Percentiles rank a stretch among this genome's conserved stretches.
These are phyloP conservation scores for Alternaria arbusti DNA, from an alignment of 2,329 filamentous ascomycete species.

Conservation along the genomic window DNA sequence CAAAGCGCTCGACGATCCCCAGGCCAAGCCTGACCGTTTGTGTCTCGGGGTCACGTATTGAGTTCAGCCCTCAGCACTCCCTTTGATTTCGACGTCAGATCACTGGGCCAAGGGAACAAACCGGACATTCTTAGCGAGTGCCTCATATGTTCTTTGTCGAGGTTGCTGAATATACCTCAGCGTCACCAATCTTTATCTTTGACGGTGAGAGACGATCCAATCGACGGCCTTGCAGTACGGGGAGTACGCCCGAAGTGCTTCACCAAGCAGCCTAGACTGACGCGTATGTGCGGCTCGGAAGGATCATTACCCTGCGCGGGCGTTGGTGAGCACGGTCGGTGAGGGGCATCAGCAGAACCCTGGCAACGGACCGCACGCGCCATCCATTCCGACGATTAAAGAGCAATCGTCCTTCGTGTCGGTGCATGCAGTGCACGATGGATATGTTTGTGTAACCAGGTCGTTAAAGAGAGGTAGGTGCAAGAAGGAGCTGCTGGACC, in stretches of 20 bases:
- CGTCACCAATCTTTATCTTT: background rate
- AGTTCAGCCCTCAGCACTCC: background rate
- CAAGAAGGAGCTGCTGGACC: background rate
- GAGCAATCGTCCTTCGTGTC: background rate
- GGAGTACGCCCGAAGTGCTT: background rate
- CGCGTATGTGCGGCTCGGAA: background rate
- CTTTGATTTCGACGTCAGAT: background rate
- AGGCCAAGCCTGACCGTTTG: background rate
- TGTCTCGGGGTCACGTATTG: background rate
- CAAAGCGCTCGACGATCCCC: constrained; percentile 16
- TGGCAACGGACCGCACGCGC: background rate
- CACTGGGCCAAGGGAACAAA: background rate
- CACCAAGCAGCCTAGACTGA: background rate
- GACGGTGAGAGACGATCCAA: background rate
- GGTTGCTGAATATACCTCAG: background rate
- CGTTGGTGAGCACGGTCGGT: background rate
- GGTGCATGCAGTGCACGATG: background rate
- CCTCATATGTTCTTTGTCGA: background rate
- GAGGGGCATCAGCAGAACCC: background rate
- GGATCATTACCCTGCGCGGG: background rate
- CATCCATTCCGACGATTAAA: background rate
- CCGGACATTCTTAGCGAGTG: background rate
- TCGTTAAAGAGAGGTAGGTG: background rate
- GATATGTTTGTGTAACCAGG: background rate
- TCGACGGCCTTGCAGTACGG: background rate